Base-by-base conservation (phyloP, 352 stramenopile genomes). In the Phytophthora ramorum region DNA sequence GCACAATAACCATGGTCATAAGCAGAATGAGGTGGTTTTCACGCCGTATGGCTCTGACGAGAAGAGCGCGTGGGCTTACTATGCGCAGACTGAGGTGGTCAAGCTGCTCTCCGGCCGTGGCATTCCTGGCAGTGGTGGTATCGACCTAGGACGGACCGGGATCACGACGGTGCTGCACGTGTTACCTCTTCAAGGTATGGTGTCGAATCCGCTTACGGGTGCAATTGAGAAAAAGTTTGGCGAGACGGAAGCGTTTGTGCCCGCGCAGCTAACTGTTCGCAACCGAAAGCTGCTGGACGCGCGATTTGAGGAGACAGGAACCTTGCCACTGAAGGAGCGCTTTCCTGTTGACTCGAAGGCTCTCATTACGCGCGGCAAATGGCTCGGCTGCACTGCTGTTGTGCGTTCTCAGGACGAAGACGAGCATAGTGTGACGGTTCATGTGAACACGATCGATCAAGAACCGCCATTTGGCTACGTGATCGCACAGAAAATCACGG, bases 161-260 rank as follows among this genome's bases (percentile, higher is more conserved):
- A 91, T 94, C 49, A 71, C 78, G 7, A 76, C 69, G 0, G 73
- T 91, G 7, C 38, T 94, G 7, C 87, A 94, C 63, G 89, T 99
- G 5, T 66, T 96, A n/a, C 89, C 89, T 16, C 73, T 97, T 10
- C 78, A 96, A 68, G 88, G 89, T 54, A 98, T 99, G 94, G 87
- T 97, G 44, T 95, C 91, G n/a, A 98, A 99, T 66, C 78, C 90
- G 0, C 63, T 78, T 3, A 99, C 97, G 48, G 97, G 97, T 24
- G 95, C 92, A 2, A 90, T 96, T 26, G 93, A 94, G 51, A 99
- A 99, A 76, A 82, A 98, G 24, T 99, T 99, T 78, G 97, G 96
- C 43, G 85, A 90, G 20, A 83, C 96, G 13, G 95, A 99, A 73
- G 93, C 97, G 17, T 86, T 99, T 30, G 85, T 99, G 50, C 97